Conservation (phyloP, 768 basidiomycete genomes). For the Xerocomus potaroensis region DNA sequence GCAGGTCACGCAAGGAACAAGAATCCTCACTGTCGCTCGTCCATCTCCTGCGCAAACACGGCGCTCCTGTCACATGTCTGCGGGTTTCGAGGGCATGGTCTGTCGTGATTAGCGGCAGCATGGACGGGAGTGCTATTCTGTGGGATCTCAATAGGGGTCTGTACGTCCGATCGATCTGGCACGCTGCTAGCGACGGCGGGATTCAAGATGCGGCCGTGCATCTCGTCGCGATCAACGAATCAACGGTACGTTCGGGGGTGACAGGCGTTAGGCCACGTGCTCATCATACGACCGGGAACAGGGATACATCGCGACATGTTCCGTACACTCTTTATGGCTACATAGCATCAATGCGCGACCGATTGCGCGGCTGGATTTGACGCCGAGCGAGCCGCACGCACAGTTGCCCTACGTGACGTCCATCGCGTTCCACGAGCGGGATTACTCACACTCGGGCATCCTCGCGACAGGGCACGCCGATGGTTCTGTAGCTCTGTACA, state of each 20-base stretch:
- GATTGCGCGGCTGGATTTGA: conserved; percentile 66
- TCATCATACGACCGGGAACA: conserved; percentile 29
- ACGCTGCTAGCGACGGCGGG: conserved; percentile 34
- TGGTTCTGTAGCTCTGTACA: conserved; percentile 73
- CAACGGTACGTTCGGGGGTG: conserved; percentile 56
- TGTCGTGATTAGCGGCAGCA: conserved; percentile 74
- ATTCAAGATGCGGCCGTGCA: conserved; percentile 45
- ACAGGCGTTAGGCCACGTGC: not conserved
- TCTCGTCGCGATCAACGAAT: conserved; percentile 77
- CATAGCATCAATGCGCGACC: conserved; percentile 85
- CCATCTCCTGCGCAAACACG: conserved; percentile 80
- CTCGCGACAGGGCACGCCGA: conserved; percentile 79
- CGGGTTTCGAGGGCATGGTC: conserved; percentile 81
- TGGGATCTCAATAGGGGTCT: conserved; percentile 88
- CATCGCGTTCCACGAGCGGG: conserved; percentile 84
- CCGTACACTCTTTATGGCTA: conserved; percentile 61
- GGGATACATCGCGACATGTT: conserved; percentile 89
- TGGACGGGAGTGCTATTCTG: conserved; percentile 79
- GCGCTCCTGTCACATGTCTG: conserved; percentile 60
- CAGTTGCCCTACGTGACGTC: conserved; percentile 59
- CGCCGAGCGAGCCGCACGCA: conserved; percentile 38
- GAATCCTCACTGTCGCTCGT: conserved; percentile 41
- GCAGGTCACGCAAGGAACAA: conserved; percentile 19
- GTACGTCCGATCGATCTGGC: conserved; percentile 80
- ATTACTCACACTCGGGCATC: conserved; percentile 72